These are phyloP conservation scores for Kuraishia ogatae DNA, from an alignment of 805 yeast species.

Conservation along the genomic window DNA sequence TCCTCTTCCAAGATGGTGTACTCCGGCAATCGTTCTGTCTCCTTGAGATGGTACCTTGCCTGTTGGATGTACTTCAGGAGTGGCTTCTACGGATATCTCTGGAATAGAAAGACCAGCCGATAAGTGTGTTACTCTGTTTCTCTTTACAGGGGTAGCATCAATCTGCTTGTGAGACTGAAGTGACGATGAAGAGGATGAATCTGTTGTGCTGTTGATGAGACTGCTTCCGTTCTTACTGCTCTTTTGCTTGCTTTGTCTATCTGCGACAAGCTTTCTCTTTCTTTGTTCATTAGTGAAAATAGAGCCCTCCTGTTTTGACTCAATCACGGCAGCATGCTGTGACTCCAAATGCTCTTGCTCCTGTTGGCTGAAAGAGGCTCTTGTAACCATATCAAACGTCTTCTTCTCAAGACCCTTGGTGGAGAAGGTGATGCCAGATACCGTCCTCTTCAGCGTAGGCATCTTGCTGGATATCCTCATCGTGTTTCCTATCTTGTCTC, in stretches of 20 bases:
- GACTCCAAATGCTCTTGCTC: background rate
- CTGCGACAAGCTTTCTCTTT: constrained; percentile 9
- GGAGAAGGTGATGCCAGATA: constrained; percentile 12
- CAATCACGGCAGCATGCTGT: background rate
- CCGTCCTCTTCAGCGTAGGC: constrained; percentile 7
- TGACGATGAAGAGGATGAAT: background rate
- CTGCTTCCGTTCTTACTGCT: background rate
- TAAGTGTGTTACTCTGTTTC: background rate
- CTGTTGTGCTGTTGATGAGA: background rate
- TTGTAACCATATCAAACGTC: constrained; percentile 23
- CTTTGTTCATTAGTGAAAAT: constrained; percentile 4
- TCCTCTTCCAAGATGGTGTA: background rate
- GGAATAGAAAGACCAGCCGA: background rate
- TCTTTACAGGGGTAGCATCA: background rate
- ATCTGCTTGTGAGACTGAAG: background rate
- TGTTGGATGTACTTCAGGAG: background rate
- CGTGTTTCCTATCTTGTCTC: background rate
- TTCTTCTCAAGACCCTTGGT: constrained; percentile 18
- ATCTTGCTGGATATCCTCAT: background rate
- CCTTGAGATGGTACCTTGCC: no score
- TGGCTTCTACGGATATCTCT: background rate
- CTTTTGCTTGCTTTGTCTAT: background rate
- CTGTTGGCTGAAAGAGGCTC: constrained; percentile 10
- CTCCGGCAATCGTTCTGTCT: background rate
- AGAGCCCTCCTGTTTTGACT: background rate